These are phyloP conservation scores for Stagonosporopsis chrysanthemi DNA, from an alignment of 2,329 filamentous ascomycete genomes.

Conservation along the genomic window DNA sequence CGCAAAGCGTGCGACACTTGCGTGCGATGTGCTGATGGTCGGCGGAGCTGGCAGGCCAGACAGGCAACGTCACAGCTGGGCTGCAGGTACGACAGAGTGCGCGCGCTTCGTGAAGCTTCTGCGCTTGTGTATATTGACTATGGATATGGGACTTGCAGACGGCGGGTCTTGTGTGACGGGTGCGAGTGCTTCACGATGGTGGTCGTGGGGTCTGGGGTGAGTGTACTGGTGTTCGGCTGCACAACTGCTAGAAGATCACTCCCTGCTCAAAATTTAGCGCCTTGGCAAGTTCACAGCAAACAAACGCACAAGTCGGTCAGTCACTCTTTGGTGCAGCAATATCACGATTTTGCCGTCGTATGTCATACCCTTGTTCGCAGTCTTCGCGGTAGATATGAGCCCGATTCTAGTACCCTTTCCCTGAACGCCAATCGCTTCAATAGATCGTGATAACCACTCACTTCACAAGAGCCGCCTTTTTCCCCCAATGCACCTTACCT, in stretches of 20 bases:
- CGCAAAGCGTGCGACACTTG: constrained; percentile 31
- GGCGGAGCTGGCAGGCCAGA: constrained; percentile 26
- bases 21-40: constrained; percentile 29
- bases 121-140: constrained; percentile 34
- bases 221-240: constrained; percentile 24
- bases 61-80: constrained; percentile 41
- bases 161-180: constrained; percentile 42
- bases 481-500: neutral
- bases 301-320: neutral
- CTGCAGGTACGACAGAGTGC: constrained; percentile 32
- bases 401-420: neutral
- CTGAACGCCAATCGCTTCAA: neutral
- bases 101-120: constrained; percentile 36
- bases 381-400: neutral
- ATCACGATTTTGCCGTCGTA: neutral
- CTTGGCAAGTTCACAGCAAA: constrained; percentile 3
- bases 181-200: constrained; percentile 41
- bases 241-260: constrained; percentile 11
- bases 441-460: neutral
- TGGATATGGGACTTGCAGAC: constrained; percentile 31
- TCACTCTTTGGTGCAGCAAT: neutral
- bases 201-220: constrained; percentile 43
- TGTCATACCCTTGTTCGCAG: neutral
- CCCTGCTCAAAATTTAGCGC: constrained; percentile 14
- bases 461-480: too few relatives aligned